phyloP scores from a whole-genome alignment of 371 early-diverging fungal genomes.

The Polyrhizophydium stewartii region DNA sequence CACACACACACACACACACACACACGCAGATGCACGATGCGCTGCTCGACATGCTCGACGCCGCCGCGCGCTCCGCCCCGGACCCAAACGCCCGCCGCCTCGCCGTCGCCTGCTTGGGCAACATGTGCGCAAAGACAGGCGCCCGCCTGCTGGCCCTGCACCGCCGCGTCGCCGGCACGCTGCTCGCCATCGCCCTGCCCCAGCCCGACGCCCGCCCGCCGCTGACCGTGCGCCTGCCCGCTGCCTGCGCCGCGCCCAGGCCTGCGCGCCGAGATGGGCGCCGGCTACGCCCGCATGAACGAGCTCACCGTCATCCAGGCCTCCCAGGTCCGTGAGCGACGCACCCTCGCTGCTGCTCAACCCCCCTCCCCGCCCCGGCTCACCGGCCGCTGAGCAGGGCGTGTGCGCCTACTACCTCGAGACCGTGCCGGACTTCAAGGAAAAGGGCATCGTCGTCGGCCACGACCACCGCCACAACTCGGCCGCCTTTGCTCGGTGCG shows the following conservation, averaged over 20 bases:
- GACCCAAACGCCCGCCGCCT: too few relatives aligned
- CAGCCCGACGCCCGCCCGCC: too few relatives aligned
- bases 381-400: conserved; percentile 14
- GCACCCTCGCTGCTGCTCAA: not conserved
- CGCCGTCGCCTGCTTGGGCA: too few relatives aligned
- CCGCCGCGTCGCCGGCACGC: too few relatives aligned
- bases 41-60: too few relatives aligned
- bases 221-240: too few relatives aligned
- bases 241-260: conserved; percentile 31
- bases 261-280: conserved; percentile 89
- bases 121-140: too few relatives aligned
- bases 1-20: too few relatives aligned
- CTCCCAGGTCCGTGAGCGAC: conserved; percentile 53
- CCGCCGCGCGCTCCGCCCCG: too few relatives aligned
- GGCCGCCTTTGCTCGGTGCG: conserved; percentile 63
- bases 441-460: conserved; percentile 82
- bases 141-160: too few relatives aligned
- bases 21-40: too few relatives aligned
- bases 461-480: conserved; percentile 94
- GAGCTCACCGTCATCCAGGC: conserved; percentile 89
- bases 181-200: too few relatives aligned
- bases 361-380: not conserved
- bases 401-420: conserved; percentile 19
- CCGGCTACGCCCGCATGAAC: conserved; percentile 95
- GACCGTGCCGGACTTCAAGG: conserved; percentile 30